These are phyloP conservation scores for Mycena maculata DNA, from an alignment of 768 basidiomycete species.

Conservation along the genomic window DNA sequence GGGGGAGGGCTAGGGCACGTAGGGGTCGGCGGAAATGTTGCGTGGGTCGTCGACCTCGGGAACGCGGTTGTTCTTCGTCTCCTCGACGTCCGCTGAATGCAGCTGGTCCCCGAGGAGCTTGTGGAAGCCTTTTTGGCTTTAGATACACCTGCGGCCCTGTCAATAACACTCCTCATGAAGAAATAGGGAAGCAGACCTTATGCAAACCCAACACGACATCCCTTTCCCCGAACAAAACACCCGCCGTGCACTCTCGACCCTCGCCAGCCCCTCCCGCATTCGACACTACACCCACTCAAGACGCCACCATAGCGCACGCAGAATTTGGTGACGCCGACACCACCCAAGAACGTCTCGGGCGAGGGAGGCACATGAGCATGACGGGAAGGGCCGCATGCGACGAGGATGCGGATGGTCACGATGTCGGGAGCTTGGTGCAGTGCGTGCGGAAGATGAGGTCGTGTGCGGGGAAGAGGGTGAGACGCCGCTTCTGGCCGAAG, in stretches of 20 bases:
- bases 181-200: slow-evolving; percentile 66
- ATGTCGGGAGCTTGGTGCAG: slow-evolving; percentile 51
- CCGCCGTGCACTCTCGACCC: slow-evolving; percentile 68
- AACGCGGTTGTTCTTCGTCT: slow-evolving; percentile 83
- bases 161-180: not conserved
- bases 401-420: slow-evolving; percentile 19
- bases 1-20: slow-evolving; percentile 79
- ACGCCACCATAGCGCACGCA: slow-evolving; percentile 80
- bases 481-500: slow-evolving; percentile 37
- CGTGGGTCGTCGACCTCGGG: slow-evolving; percentile 77
- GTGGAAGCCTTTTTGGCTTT: slow-evolving; percentile 87
- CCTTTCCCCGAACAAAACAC: slow-evolving; percentile 70
- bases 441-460: slow-evolving; percentile 54
- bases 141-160: slow-evolving; percentile 78
- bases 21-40: slow-evolving; percentile 66
- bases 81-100: slow-evolving; percentile 85
- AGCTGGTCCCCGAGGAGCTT: slow-evolving; percentile 89
- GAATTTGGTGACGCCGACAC: slow-evolving; percentile 89
- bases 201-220: slow-evolving; percentile 86
- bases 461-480: slow-evolving; percentile 56
- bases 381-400: slow-evolving; percentile 53
- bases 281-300: too few species aligned
- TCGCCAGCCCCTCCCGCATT: slow-evolving; percentile 66
- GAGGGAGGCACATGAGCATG: slow-evolving; percentile 62
- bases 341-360: slow-evolving; percentile 66